Evolutionary conservation across 495 filamentous ascomycete genomes (phyloP), one percentile per base, ranked within the genome.

Genomic region (Daldinia caldariorum): DNA sequence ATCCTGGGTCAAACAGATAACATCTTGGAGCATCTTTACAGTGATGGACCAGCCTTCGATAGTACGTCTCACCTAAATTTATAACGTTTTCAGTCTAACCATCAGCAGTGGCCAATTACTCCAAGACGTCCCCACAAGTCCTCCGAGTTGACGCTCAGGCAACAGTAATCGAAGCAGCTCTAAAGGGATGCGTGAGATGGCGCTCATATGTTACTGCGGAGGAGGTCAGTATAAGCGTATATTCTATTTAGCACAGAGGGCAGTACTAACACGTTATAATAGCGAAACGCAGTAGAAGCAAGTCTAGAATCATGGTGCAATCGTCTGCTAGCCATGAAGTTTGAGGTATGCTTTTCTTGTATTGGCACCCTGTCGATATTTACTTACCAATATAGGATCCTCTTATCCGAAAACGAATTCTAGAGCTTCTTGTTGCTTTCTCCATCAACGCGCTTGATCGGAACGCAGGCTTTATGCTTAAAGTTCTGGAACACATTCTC

Each of bases 141-240:
- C 86, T 99, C 73, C 87, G 87, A 10, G 88, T 94, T 3, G 95
- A 99, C 77, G 91, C 93, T 8, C 93, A 97, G 69, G 92, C 93
- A 63, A 91, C 91, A 4, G 91, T 97, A 4, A 89, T 97, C 0
- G 92, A 97, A 78, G 91, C 94, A n/a, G 91, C 92, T 6, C 79
- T 98, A 45, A 97, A 93, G 75, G 95, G 95, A 6, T 97, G 91
- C 70, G 86, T 89, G 59, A 92, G 90, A 77, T 97, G 94, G 94
- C 81, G 90, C 10, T 81, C 86, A 56, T 84, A 82, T 12, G 83
- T 77, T 70, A 82, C 84, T 69, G 88, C 87, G 50, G 78, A 85
- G 75, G 88, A 90, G 51, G 79, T 80, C 72, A 61, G 76, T 83
- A 84, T 77, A 61, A 6, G 18, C 77, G 62, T 35, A 9, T 22